Base-by-base conservation (phyloP, 768 basidiomycete species). In the Lentinula guzmanii region DNA sequence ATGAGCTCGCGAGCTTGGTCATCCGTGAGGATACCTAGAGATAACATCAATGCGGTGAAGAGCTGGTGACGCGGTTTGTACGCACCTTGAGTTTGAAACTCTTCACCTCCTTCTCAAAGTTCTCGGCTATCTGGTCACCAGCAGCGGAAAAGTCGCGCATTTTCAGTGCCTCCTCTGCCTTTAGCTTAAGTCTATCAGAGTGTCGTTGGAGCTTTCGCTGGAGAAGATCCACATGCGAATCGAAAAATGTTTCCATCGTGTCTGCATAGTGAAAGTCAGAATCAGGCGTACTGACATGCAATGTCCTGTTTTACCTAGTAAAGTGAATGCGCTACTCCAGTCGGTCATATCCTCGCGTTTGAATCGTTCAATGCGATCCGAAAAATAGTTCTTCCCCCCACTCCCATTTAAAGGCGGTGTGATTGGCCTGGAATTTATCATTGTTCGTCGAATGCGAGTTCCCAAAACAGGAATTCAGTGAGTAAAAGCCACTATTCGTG, bases 231-330 rank as follows among this genome's bases (percentile, higher is more conserved):
- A 91, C 77, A 70, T 91, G 88, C 1, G 94, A 93, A 76, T 98
- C 94, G 70, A 95, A 96, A 70, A 90, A 97, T 0, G 95, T 97
- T 75, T 97, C 95, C 71, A 95, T 78, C 8, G 95, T 96, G 73
- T 97, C 95, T 95, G 68, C 11, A 66, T 35, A 53, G 62, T 70
- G 42, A 37, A 69, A 69, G 73, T 75, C 31, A 52, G 61, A 58
- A 64, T 35, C 51, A 56, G 54, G 53, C 35, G 43, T 18, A 16
- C 28, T 24, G 53, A 21, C 16, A 24, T 15, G 28, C 61, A 56
- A 34, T 34, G 37, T 58, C 50, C 4, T 21, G 34, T 72, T 82
- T 61, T 69, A 93, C 93, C 94, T 5, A 95, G 79, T 31, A 96
- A 76, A 2, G 94, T 95, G 68, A 95, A 90, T 35, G 90, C 92